Base-by-base conservation (phyloP, 78 protist genomes). In the Protostelium mycophagum region DNA sequence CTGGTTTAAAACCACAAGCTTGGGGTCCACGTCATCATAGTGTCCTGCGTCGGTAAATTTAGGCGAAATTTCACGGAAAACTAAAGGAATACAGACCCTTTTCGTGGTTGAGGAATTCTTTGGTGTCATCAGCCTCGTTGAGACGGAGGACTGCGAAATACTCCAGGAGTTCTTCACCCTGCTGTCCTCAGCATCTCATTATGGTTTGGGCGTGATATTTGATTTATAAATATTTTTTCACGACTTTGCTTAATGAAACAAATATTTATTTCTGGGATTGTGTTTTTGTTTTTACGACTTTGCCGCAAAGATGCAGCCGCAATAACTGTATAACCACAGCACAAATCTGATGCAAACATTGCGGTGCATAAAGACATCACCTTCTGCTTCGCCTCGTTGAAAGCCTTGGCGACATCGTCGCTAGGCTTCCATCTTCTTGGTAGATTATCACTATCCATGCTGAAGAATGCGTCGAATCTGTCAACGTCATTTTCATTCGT, bases 391-490 rank as follows among this genome's bases (percentile, higher is more conserved):
- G 96, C 96, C 37, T 93, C 96, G 36, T 36, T 38, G 84, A 83
- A 93, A 0, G 63, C 86, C 0, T 83, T 1, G 29, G 39, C 85
- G 51, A 93, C 88, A 38, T 93, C 96, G 34, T 90, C 93, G 25
- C 31, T 34, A 31, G 90, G 88, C 10, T 31, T 34, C 96, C 96
- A 93, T 34, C 87, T 88, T 88, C 93, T 87, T 83, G 96, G 96
- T 28, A 93, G 29, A 28, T 86, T 63, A 36, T 86, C 87, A 37
- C 38, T 34, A n/a, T 90, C 93, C 85, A 90, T 83, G 35, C 84
- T 90, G 83, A 93, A 93, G 38, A 35, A 28, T 73, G 86, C 89
- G 51, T 90, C 96, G 38, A 93, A 93, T 36, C n/a, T 37, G 88
- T 37, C 0, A 87, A 90, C 29, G 83, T 37, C 34, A 93, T 87